phyloP scores from a whole-genome alignment of 441 rosid genomes.

The Viola pubescens region DNA sequence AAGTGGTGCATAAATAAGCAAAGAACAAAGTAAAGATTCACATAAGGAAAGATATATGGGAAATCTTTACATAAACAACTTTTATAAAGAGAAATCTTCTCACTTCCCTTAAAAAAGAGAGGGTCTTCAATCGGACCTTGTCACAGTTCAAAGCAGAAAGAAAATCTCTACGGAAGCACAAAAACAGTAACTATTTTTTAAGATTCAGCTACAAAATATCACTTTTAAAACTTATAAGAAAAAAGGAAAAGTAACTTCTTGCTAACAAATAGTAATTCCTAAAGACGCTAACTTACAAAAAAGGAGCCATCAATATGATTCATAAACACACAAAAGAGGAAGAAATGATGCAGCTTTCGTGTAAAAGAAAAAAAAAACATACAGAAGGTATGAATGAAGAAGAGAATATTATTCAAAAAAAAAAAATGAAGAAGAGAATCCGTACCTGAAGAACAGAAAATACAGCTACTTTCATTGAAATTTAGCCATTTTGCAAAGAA shows the following conservation, averaged over 20 bases:
- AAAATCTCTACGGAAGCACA: too few species aligned
- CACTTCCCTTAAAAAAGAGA: not conserved
- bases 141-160: not conserved
- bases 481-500: not conserved
- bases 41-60: not conserved
- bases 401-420: not conserved
- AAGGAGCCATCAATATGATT: too few species aligned
- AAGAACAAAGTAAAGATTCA: not conserved
- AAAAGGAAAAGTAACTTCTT: too few species aligned
- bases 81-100: not conserved
- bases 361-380: conserved; percentile 1
- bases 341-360: not conserved
- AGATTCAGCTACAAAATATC: not conserved
- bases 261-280: too few species aligned
- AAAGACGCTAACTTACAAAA: too few species aligned
- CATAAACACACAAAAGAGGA: too few species aligned
- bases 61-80: not conserved
- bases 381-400: too few species aligned
- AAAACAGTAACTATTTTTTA: not conserved
- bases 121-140: not conserved
- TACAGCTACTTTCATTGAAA: conserved; percentile 1
- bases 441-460: not conserved
- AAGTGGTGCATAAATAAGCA: not conserved
- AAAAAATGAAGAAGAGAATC: not conserved
- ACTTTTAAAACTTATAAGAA: not conserved